These are phyloP conservation scores for Penicillium bialowiezense DNA, from an alignment of 495 filamentous ascomycete species.

Conservation along the genomic window DNA sequence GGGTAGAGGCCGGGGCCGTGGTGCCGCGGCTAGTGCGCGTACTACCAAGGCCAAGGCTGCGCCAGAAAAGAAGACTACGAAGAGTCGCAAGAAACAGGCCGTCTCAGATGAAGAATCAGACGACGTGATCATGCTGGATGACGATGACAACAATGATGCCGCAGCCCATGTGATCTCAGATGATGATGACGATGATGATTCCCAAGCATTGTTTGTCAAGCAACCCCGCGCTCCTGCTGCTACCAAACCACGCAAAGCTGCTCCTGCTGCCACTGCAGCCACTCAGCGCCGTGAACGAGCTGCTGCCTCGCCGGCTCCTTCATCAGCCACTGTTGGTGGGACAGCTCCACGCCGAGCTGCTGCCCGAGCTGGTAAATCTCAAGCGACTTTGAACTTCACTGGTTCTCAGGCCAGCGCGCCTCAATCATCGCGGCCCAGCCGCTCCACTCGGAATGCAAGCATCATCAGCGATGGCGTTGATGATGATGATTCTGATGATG, in stretches of 20 bases:
- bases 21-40: slow-evolving; percentile 38
- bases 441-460: slow-evolving; percentile 39
- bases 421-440: slow-evolving; percentile 43
- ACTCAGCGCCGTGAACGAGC: slow-evolving; percentile 29
- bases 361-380: slow-evolving; percentile 39
- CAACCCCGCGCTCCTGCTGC: slow-evolving; percentile 40
- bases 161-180: slow-evolving; percentile 30
- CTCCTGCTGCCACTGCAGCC: slow-evolving; percentile 23
- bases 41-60: slow-evolving; percentile 38
- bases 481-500: slow-evolving; percentile 79
- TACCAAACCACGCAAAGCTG: slow-evolving; percentile 25
- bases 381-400: slow-evolving; percentile 74
- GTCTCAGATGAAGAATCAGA: slow-evolving; percentile 60
- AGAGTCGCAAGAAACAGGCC: slow-evolving; percentile 41
- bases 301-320: slow-evolving; percentile 43
- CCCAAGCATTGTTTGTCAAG: slow-evolving; percentile 52
- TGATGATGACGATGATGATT: slow-evolving; percentile 43
- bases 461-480: slow-evolving; percentile 54
- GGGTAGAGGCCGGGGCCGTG: slow-evolving; percentile 47
- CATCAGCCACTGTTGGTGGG: slow-evolving; percentile 39
- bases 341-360: slow-evolving; percentile 33
- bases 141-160: slow-evolving; percentile 60
- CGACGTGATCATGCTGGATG: slow-evolving; percentile 61
- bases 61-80: slow-evolving; percentile 28
- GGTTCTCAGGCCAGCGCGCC: slow-evolving; percentile 47